These are phyloP conservation scores for Persicaria tinctoria DNA, from an alignment of 148 eudicot genomes.

Conservation along the genomic window DNA sequence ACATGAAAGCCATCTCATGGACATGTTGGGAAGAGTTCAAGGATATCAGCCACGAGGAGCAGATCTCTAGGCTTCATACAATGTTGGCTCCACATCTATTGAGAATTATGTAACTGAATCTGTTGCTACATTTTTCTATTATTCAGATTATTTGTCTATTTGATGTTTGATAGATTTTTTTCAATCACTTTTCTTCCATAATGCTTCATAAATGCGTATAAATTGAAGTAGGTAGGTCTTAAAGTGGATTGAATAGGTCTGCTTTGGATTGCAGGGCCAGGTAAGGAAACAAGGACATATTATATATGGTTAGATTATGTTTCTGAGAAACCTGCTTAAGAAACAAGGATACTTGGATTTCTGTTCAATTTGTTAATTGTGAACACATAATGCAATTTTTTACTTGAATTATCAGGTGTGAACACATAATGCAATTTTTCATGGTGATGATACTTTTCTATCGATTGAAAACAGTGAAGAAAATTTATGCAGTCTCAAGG, in stretches of 20 bases:
- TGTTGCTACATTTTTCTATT: neutral
- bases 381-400: too few species aligned
- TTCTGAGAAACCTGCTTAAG: neutral
- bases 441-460: too few species aligned
- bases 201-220: neutral
- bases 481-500: too few species aligned
- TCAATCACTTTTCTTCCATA: neutral
- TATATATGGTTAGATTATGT: neutral
- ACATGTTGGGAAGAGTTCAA: too few species aligned
- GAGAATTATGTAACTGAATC: constrained; percentile 47
- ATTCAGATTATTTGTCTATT: neutral
- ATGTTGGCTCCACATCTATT: constrained; percentile 99
- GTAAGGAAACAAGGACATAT: neutral
- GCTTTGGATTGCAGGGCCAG: neutral
- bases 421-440: too few species aligned
- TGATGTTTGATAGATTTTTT: neutral
- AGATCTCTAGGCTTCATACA: constrained; percentile 88
- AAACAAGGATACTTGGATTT: neutral
- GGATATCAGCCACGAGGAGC: constrained; percentile 89
- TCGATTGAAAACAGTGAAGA: too few species aligned
- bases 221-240: constrained; percentile 3
- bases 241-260: neutral
- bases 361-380: neutral
- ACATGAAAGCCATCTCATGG: too few species aligned
- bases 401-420: too few species aligned